Evolutionary conservation across 495 filamentous ascomycete species (phyloP), one percentile per base, ranked within the genome.

Genomic region (Hamigera avellanea): DNA sequence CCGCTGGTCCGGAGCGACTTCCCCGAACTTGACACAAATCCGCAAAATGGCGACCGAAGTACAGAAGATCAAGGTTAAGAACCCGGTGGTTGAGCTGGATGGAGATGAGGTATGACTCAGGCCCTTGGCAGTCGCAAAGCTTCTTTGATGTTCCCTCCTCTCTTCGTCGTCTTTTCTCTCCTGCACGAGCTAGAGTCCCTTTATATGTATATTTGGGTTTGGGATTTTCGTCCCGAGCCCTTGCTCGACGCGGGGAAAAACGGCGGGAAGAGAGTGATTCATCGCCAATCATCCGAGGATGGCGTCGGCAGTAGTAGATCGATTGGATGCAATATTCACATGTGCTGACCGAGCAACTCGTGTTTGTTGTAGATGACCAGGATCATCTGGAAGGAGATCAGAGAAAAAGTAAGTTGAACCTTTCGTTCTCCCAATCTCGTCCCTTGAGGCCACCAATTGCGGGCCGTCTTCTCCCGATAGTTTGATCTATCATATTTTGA

Each of bases 361-460:
- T 31, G 21, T 10, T 18, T 44, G 25, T 14, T 43, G 12, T 60
- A 70, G 76, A 98, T 98, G 91, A 98, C 91, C 41, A 74, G 91
- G 50, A 86, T 98, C 50, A 98, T 98, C 66, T 98, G 91, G 91
- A 67, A 95, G 67, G 78, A 86, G 53, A 98, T 98, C 70, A 93
- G 94, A 70, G 77, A 95, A 58, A 95, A 91, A 59, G 75, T 80
- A 54, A 46, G 73, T 46, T 46, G 35, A 31, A 41, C 48, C 40
- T 17, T 33, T 38, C 28, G 40, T 15, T 42, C 39, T 26, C 25
- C 42, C 41, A 27, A 26, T 42, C 19, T 26, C 39, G 33, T 18
- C 14, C 14, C 14, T 6, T 4, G 9, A 4, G 21, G 21, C 21
- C 21, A 9, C 21, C 21, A 23, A 13, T 12, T 30, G 28, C 10